A percentile compares a stretch with the other conserved stretches of the same genome.
phyloP scores from a whole-genome alignment of 495 filamentous ascomycete species.

The Geopyxis carbonaria region DNA sequence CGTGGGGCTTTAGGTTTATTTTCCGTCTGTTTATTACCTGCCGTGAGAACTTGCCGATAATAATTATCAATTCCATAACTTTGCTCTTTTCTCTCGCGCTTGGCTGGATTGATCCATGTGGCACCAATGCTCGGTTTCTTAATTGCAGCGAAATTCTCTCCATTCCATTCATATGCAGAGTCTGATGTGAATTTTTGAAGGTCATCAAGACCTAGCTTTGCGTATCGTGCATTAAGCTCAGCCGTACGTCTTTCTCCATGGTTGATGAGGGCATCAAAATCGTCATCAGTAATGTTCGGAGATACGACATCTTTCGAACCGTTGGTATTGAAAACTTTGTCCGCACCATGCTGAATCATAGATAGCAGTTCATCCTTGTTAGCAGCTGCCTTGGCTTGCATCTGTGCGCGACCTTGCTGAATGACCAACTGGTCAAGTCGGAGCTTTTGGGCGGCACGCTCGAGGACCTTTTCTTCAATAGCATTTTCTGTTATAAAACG shows the following conservation, averaged over 20 bases:
- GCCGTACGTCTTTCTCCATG: constrained; percentile 81
- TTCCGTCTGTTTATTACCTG: constrained; percentile 58
- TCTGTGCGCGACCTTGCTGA: constrained; percentile 92
- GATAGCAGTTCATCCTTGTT: constrained; percentile 90
- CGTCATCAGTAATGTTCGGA: constrained; percentile 37
- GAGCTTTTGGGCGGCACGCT: constrained; percentile 92
- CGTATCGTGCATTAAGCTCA: constrained; percentile 78
- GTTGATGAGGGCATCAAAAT: constrained; percentile 73
- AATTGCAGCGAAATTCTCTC: constrained; percentile 72
- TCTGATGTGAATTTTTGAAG: constrained; percentile 95
- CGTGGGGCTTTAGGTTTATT: constrained; percentile 90
- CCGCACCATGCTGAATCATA: constrained; percentile 99
- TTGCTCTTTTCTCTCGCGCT: constrained; percentile 96
- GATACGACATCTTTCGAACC: constrained; percentile 27
- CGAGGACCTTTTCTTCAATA: constrained; percentile 95
- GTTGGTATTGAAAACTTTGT: constrained; percentile 62
- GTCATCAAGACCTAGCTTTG: constrained; percentile 96
- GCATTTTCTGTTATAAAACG: constrained; percentile 94
- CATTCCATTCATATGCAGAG: constrained; percentile 97
- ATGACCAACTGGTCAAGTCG: constrained; percentile 98
- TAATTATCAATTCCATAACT: constrained; percentile 98
- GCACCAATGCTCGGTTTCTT: constrained; percentile 88
- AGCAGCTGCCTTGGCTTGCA: constrained; percentile 64
- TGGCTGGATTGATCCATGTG: constrained; percentile 96
- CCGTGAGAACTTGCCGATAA: constrained; percentile 82